These are phyloP conservation scores for Entomortierella beljakovae DNA, from an alignment of 192 early-diverging fungal species.

Conservation along the genomic window DNA sequence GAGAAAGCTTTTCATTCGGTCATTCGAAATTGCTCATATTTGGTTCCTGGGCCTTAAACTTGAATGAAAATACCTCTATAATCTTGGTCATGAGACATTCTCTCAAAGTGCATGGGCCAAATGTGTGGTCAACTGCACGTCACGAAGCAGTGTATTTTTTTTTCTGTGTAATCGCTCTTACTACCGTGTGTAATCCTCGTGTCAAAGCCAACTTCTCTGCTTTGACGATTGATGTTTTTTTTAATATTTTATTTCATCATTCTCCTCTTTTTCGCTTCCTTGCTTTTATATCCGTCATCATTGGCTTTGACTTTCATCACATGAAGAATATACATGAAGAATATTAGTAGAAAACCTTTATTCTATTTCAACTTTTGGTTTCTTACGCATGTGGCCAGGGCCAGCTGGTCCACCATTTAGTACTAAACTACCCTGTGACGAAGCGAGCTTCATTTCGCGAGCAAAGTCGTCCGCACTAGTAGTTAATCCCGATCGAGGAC, in stretches of 20 bases:
- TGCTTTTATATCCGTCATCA: background rate
- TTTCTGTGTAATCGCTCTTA: no score
- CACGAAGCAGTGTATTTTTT: no score
- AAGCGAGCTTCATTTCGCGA: slow-evolving; percentile 32
- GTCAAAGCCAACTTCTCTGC: background rate
- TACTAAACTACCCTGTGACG: slow-evolving; percentile 23
- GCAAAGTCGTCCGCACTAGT: slow-evolving; percentile 35
- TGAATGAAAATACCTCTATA: no score
- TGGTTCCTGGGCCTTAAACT: no score
- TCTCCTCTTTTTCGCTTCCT: background rate
- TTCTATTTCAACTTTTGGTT: slow-evolving; percentile 26
- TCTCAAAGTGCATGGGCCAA: background rate
- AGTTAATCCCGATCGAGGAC: slow-evolving; percentile 35
- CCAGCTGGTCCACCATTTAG: slow-evolving; percentile 17
- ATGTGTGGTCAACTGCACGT: slow-evolving; percentile 8
- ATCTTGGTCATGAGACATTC: background rate
- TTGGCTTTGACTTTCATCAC: no score
- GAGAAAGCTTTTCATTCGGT: no score
- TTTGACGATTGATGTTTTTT: background rate
- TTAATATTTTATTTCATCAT: background rate
- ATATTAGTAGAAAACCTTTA: no score
- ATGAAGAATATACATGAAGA: no score
- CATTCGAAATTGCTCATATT: no score
- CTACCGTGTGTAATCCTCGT: background rate
- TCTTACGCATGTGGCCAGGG: slow-evolving; percentile 20